Conservation (phyloP, 768 basidiomycete species). For the Termitomyces sp. region DNA sequence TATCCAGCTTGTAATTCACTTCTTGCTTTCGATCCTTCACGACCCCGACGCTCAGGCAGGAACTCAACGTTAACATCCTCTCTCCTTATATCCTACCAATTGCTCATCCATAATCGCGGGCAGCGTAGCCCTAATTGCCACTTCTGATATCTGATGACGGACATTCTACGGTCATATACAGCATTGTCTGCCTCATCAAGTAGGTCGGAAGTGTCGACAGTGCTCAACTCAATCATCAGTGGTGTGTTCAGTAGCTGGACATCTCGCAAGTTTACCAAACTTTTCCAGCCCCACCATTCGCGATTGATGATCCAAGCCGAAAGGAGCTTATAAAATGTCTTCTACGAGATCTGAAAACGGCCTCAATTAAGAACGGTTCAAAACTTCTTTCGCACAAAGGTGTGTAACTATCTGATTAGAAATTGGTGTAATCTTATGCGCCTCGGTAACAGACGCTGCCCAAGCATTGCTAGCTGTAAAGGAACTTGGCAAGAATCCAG, state of each 20-base stretch:
- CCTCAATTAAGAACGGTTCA: constrained; percentile 24
- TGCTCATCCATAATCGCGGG: not conserved
- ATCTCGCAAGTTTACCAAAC: not conserved
- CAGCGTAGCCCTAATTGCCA: constrained; percentile 3
- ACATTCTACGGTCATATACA: constrained; percentile 40
- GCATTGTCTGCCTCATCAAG: constrained; percentile 43
- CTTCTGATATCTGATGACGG: constrained; percentile 33
- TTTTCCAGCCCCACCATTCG: constrained; percentile 34
- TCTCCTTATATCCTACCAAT: constrained; percentile 1
- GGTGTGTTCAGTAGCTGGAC: constrained; percentile 26
- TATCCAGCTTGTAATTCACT: constrained; percentile 4
- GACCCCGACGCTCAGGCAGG: constrained; percentile 6
- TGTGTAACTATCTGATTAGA: constrained; percentile 23
- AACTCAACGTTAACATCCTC: not conserved
- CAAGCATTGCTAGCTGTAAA: constrained; percentile 70
- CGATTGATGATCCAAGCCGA: constrained; percentile 44
- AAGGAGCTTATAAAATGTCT: constrained; percentile 52
- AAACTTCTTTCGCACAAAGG: constrained; percentile 54
- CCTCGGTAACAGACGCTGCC: constrained; percentile 48
- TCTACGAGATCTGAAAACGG: constrained; percentile 51
- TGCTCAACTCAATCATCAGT: constrained; percentile 46
- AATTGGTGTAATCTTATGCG: not conserved
- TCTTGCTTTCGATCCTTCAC: constrained; percentile 9
- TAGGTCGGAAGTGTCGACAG: constrained; percentile 37
- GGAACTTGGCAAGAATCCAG: constrained; percentile 63